Evolutionary conservation across 1,284 basidiomycete species (phyloP).

Genomic region (Bondarzewia mesenterica): DNA sequence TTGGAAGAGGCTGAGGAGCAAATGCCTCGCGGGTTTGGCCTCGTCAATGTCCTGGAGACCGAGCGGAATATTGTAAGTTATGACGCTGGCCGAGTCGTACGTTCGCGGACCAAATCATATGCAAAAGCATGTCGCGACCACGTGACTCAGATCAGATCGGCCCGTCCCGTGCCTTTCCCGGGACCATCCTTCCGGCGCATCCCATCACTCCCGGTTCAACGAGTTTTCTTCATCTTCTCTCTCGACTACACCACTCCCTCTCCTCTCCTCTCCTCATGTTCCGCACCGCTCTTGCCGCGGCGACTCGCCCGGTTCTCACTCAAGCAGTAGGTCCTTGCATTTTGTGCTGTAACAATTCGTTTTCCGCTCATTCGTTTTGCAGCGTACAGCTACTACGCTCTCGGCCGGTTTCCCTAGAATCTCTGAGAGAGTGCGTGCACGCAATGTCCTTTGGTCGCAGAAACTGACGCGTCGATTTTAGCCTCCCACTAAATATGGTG

Average conservation of each 20-base stretch:
- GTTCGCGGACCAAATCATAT: no score
- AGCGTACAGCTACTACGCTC: constrained; percentile 74
- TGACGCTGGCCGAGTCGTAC: no score
- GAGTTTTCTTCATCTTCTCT: constrained; percentile 20
- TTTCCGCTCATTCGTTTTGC: constrained; percentile 7
- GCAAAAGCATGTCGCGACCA: no score
- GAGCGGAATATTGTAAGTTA: no score
- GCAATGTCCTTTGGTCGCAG: constrained; percentile 11
- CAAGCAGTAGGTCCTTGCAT: constrained; percentile 37
- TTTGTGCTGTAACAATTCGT: neutral
- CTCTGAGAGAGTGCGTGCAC: constrained; percentile 50
- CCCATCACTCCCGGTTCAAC: constrained; percentile 12
- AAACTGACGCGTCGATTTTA: constrained; percentile 23
- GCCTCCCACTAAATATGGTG: constrained; percentile 93
- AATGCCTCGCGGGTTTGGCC: neutral
- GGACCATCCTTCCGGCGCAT: no score
- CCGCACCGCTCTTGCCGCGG: constrained; percentile 54
- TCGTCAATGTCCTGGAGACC: neutral
- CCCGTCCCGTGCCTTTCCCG: neutral
- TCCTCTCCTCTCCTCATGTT: constrained; percentile 43
- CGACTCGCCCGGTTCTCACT: constrained; percentile 42
- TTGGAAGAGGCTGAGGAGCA: neutral
- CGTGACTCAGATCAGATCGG: neutral
- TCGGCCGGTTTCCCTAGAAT: constrained; percentile 76
- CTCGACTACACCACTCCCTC: constrained; percentile 2